Base-by-base conservation (phyloP, 495 filamentous ascomycete species). In the Lindgomyces ingoldianus region DNA sequence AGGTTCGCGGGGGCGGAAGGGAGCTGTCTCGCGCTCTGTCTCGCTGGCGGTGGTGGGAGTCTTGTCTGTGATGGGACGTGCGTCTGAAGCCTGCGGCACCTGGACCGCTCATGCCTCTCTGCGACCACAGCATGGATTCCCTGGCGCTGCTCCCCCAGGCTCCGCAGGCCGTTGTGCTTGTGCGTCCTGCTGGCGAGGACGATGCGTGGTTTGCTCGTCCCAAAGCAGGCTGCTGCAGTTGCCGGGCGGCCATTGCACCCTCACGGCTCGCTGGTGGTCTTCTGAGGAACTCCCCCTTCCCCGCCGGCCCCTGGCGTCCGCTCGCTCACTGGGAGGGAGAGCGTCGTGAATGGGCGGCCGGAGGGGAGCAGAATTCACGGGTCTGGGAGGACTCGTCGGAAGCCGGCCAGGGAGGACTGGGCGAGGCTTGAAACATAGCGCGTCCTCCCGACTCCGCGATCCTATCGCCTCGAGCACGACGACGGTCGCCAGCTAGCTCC, bases 401-500 rank as follows among this genome's bases (percentile, higher is more conserved):
- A n/a, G 33, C 12, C 41, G 4, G 4, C 14, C 10, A 18, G 16
- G 41, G 22, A 16, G n/a, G 6, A 14, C 18, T n/a, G 24, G 19
- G 44, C 30, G 48, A 61, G 58, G 48, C 46, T 46, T 53, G 47
- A 53, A 53, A 61, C 58, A 61, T 62, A 62, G 59, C 59, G 59
- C 59, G 12, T 18, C 59, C 48, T 62, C 47, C 59, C 59, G 59
- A 47, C 39, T 62, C 59, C 59, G 59, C 59, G 57, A 50, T 42
- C 18, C 19, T n/a, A 30, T 36, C 44, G 27, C 57, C 57, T 41
- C 44, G 19, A 46, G 1, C 19, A 21, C 42, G 45, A 25, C 53
- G 30, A 44, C 33, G 53, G 18, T n/a, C 8, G 44, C 6, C 44
- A n/a, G 44, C 44, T 22, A 47, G 16, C 44, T 47, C 14, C 21